Base-by-base conservation (phyloP, 192 early-diverging fungal genomes). In the Coemansia sp. region DNA sequence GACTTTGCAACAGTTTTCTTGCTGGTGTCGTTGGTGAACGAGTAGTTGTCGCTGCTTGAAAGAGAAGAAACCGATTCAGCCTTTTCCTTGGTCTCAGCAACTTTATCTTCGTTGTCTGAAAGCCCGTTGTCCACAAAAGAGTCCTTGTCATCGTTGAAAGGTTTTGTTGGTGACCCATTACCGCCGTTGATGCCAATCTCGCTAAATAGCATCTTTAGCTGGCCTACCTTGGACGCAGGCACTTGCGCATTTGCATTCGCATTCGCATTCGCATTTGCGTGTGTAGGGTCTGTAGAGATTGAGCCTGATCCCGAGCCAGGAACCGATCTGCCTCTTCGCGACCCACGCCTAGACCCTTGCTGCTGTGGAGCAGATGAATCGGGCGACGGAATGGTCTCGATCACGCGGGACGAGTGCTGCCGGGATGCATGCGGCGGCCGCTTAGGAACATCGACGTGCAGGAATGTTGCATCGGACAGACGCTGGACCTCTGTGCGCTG, bases 401-500 rank as follows among this genome's bases (percentile, higher is more conserved):
- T 49, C 3, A 45, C 60, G 12, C 60, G 40, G 29, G 60, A 40
- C 7, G 64, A 36, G 48, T 72, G 71, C 57, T 36, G 59, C 31
- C 50, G 25, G 28, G 74, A 34, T 18, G 63, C 60, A 5, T 34
- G 60, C 30, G 56, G 56, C 20, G 63, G 67, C 38, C 48, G 60
- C 38, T 60, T 60, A 7, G 60, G 50, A 1, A 60, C 48, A 3
- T 79, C 70, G 8, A 63, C 51, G 48, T 83, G 76, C 48, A 78
- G 45, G 29, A 83, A 78, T 45, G 86, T 89, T 1, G 89, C 84
- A 49, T 85, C 71, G 7, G 90, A 92, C 8, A 93, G 76, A 0
- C 90, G 83, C 66, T 90, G 84, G 31, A 95, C 89, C 67, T 96
- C 94, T 7, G 90, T 88, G 31, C 92, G 84, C 60, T 84, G 84